phyloP scores from a whole-genome alignment of 257 asterid genomes.

The Ocimum tenuiflorum region DNA sequence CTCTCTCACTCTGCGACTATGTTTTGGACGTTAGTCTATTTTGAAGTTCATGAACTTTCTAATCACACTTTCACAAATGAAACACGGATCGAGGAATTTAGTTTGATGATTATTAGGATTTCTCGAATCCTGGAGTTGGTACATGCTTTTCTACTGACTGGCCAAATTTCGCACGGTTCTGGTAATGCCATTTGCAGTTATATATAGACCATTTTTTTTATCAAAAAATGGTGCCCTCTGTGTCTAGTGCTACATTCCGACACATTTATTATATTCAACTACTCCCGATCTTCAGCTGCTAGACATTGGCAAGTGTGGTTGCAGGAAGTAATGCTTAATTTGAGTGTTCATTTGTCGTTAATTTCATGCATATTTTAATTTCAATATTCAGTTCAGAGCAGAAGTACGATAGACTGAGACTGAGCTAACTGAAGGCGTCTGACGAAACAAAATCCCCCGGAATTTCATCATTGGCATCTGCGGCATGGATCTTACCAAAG shows the following conservation, averaged over 20 bases:
- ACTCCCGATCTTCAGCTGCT: not conserved
- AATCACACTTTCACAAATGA: constrained; percentile 6
- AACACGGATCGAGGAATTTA: not conserved
- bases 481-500: no score
- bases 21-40: constrained; percentile 4
- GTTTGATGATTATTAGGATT: not conserved
- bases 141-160: not conserved
- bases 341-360: not conserved
- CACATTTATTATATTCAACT: not conserved
- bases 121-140: not conserved
- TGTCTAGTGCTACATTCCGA: no score
- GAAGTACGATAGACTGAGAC: no score
- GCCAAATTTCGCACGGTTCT: not conserved
- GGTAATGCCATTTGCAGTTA: not conserved
- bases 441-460: no score
- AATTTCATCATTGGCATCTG: no score
- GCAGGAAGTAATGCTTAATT: not conserved
- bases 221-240: no score
- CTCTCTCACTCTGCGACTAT: constrained; percentile 9
- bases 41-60: not conserved
- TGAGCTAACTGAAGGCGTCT: no score
- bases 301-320: not conserved
- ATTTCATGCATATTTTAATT: no score
- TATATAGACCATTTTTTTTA: no score
- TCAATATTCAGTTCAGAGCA: no score